Base-by-base conservation (phyloP, 2,329 filamentous ascomycete genomes). In the Alternaria brassicicola region DNA sequence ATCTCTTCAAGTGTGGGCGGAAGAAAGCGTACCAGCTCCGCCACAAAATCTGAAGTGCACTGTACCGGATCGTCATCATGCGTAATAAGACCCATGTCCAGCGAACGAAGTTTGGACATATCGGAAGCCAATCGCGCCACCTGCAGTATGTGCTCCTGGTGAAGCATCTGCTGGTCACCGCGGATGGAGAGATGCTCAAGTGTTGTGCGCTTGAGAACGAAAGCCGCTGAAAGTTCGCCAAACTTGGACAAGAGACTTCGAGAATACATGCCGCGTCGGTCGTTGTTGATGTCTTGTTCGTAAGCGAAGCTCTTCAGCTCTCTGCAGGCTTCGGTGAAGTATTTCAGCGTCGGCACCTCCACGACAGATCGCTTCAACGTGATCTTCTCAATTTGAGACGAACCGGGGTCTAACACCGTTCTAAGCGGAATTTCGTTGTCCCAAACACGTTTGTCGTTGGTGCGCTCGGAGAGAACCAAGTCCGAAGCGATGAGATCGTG, bases 21-120 rank as follows among this genome's bases (percentile, higher is more conserved):
- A n/a, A 57, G 55, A 12, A 36, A 19, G 5, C 21, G 26, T 3
- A 57, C 41, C 8, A 57, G 4, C 7, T 57, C n/a, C 5, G 41
- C 15, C 15, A 57, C 55, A 19, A 57, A 57, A 5, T 47, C 49
- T 12, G 33, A 8, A 7, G 55, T 47, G 6, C 26, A 46, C 12
- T 53, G 28, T 9, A 38, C 30, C 17, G 55, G 41, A 6, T 53
- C 41, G 12, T 57, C 55, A 13, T 57, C 55, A 19, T 57, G 41
- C n/a, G 55, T 47, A 7, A 57, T 19, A 41, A 57, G 30, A 15
- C 55, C 49, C 55, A 57, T 53, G 10, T 57, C 55, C 19, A 57
- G 15, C 31, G 55, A 57, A 42, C 55, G 49, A 6, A 57, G 42
- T 17, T n/a, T 31, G 17, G 26, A 10, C 49, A 57, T 53, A 12